Base-by-base conservation (phyloP, 1,284 basidiomycete genomes). In the Dichomitus squalens region DNA sequence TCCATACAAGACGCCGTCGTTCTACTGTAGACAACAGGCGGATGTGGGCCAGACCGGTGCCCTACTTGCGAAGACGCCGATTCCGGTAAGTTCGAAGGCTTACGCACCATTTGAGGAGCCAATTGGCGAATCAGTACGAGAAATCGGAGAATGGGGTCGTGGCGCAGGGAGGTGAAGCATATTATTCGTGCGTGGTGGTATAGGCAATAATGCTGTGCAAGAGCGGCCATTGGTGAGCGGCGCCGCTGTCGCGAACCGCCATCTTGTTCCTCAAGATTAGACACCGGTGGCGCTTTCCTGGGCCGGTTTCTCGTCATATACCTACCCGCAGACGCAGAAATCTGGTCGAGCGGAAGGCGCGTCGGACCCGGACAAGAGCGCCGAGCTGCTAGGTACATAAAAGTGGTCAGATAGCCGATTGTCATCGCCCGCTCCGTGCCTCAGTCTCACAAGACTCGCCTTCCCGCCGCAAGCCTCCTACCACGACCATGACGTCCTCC, bases 401-500 rank as follows among this genome's bases (percentile, higher is more conserved):
- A 47, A 33, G n/a, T 46, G 4, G 43, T 46, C 44, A 47, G 44
- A 47, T 44, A 27, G 31, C 31, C 25, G 41, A 44, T 44, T 25
- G 41, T n/a, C 21, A 23, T 29, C 27, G 27, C 29, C 31, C 44
- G 18, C 18, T 11, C 9, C 16, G 4, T n/a, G 29, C 8, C 20
- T 34, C 31, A 29, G 44, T 27, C 44, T 47, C 44, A 47, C 31
- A 31, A 33, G 29, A 33, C 27, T 47, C 44, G 27, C 44, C 29
- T 16, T 33, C 44, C 12, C 9, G 29, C 31, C 27, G 18, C 20
- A n/a, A 33, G 21, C 41, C 41, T 25, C n/a, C n/a, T n/a, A n/a
- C n/a, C 27, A 33, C 20, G 29, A 11, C 27, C 43, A 44, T 44
- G 43, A 23, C 43, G n/a, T 64, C 75, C 58, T 69, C 70, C 63